These are phyloP conservation scores for Termitomyces sp. DNA, from an alignment of 768 basidiomycete species.

Conservation along the genomic window DNA sequence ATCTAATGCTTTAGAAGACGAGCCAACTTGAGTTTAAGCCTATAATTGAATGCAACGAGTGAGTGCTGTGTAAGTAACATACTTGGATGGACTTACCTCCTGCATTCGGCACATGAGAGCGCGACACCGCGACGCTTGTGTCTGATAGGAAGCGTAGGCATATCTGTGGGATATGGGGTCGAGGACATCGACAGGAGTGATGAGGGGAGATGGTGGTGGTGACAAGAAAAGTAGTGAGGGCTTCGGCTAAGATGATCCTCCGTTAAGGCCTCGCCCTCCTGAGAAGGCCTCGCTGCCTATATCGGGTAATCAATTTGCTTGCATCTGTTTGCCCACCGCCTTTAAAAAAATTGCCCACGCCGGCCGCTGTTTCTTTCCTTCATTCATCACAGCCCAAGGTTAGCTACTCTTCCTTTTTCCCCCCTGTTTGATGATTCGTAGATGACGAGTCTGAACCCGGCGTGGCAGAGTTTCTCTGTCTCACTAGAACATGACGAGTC, in stretches of 20 bases:
- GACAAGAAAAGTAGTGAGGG: conserved; percentile 13
- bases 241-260: conserved; percentile 22
- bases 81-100: conserved; percentile 36
- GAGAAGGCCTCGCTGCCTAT: neutral
- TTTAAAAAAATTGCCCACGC: conserved; percentile 15
- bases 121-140: conserved; percentile 51
- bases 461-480: conserved; percentile 55
- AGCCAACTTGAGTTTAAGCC: conserved; percentile 62
- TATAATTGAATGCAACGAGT: conserved; percentile 21
- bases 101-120: conserved; percentile 64
- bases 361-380: conserved; percentile 11
- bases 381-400: conserved; percentile 15
- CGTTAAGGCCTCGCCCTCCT: conserved; percentile 15
- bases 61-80: conserved; percentile 8
- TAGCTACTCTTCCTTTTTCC: conserved; percentile 10
- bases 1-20: conserved; percentile 4
- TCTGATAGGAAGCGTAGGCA: conserved; percentile 18
- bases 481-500: conserved; percentile 56
- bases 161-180: conserved; percentile 16
- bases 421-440: conserved; percentile 36
- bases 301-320: conserved; percentile 11
- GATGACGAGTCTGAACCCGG: conserved; percentile 79
- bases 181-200: conserved; percentile 12
- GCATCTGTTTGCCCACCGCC: conserved; percentile 18
- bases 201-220: conserved; percentile 19